Evolutionary conservation across 169 alveolate genomes (phyloP), one percentile per base, ranked within the genome.

Genomic region (Plasmodium gallinaceum): DNA sequence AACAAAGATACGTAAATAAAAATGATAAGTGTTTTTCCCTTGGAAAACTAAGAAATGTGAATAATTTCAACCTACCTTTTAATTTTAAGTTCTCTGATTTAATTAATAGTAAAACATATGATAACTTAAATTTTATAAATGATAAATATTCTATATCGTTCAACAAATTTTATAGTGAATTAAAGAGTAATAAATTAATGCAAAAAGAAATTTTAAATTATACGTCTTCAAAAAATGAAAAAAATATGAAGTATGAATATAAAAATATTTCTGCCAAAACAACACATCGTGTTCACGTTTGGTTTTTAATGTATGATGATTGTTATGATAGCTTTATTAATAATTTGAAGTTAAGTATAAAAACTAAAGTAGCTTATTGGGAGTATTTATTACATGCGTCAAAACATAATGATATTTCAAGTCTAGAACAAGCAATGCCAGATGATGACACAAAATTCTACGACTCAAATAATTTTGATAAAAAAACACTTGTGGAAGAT

Each of bases 281-380:
- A 22, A 78, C 89, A 65, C 89, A 78, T 39, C 78, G 89, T 46
- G 89, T 78, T 26, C 89, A 78, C 14, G 89, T 78, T 26, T 78
- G 89, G 89, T 78, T 78, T 43, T 65, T 78, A 62, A 62, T 78
- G 78, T 78, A 64, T 78, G 89, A 78, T 42, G 89, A 78, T 48
- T 78, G 89, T 24, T 78, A 78, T 58, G 71, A 78, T 58, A 78
- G 26, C 51, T 64, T 78, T 66, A 51, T 78, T 39, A 75, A 68
- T 37, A 78, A 78, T 65, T 62, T 78, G 76, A 78, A 78, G 54
- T 58, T 78, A 78, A 78, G 51, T n/a, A 78, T 78, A 78, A 78
- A 65, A 61, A 45, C 89, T 26, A 78, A 78, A 65, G 24, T 78
- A 78, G 89, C 89, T 14, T 78, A 78, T 54, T 78, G 89, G 89